These are phyloP conservation scores for Aspergillus kassunensis DNA, from an alignment of 495 filamentous ascomycete genomes.

Conservation along the genomic window DNA sequence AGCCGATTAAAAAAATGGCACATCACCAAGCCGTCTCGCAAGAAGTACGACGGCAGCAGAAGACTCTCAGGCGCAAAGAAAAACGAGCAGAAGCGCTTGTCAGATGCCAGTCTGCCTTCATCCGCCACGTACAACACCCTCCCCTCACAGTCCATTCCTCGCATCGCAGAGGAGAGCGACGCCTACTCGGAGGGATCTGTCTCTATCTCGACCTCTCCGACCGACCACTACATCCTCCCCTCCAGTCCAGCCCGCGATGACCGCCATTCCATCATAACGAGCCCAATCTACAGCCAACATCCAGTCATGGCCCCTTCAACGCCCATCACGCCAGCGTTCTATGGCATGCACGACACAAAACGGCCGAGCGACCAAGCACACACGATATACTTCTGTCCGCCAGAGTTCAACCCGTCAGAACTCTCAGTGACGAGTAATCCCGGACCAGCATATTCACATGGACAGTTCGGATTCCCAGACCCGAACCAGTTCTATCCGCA, in stretches of 20 bases:
- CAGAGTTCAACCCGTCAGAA: background rate
- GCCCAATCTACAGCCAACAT: background rate
- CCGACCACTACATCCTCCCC: background rate
- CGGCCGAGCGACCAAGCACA: background rate
- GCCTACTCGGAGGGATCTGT: background rate
- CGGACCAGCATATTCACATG: background rate
- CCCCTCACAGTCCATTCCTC: background rate
- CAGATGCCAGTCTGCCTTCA: background rate
- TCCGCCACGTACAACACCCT: background rate
- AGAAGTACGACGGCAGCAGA: slow-evolving; percentile 7
- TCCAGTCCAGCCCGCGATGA: background rate
- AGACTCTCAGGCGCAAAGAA: slow-evolving; percentile 4
- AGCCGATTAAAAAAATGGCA: slow-evolving; percentile 17
- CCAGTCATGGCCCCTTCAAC: background rate
- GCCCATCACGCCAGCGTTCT: background rate
- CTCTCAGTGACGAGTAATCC: background rate
- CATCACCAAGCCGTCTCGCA: slow-evolving; percentile 16
- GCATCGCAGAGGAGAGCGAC: background rate
- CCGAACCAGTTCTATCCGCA: background rate
- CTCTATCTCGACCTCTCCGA: background rate
- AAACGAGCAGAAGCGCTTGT: background rate
- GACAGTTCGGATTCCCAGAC: background rate
- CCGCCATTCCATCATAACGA: background rate
- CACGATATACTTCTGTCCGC: background rate
- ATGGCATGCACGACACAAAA: background rate